Conservation (phyloP, 2,329 filamentous ascomycete species). For the Aureobasidium lini region DNA sequence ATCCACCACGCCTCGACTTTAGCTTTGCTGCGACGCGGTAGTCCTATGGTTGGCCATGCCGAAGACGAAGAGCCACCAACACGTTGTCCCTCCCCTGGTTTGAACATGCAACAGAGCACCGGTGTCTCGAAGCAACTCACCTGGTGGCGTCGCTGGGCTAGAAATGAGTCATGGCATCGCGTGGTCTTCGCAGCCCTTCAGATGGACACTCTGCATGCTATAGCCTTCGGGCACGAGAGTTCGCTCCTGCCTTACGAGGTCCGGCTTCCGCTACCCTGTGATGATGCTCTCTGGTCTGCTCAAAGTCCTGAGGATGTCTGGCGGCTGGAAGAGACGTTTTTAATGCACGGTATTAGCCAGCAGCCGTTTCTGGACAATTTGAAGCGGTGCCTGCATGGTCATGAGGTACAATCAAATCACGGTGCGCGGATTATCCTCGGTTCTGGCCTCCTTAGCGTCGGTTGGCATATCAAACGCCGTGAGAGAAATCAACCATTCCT, state of each 20-base stretch:
- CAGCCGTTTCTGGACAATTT: conserved; percentile 83
- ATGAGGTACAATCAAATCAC: conserved; percentile 77
- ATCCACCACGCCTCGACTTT: conserved; percentile 93
- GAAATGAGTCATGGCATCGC: conserved; percentile 77
- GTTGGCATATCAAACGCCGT: conserved; percentile 92
- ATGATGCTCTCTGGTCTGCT: conserved; percentile 84
- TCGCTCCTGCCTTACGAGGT: conserved; percentile 96
- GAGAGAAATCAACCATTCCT: conserved; percentile 86
- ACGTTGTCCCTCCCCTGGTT: background rate
- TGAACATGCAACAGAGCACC: background rate
- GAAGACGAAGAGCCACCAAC: conserved; percentile 60
- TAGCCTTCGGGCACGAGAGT: conserved; percentile 92
- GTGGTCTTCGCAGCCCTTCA: conserved; percentile 89
- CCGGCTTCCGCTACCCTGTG: conserved; percentile 79
- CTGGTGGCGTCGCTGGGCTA: conserved; percentile 93
- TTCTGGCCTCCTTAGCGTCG: conserved; percentile 83
- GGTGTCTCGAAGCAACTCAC: conserved; percentile 35
- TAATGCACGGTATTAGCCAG: conserved; percentile 71
- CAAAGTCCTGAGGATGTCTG: conserved; percentile 77
- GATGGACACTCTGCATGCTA: conserved; percentile 87
- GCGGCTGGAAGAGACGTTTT: conserved; percentile 69
- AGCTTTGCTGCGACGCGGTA: conserved; percentile 84
- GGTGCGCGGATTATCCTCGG: conserved; percentile 87
- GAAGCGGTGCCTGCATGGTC: conserved; percentile 74
- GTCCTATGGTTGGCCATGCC: conserved; percentile 77